These are phyloP conservation scores for Candida sp. DNA, from an alignment of 1,139 yeast species.

Conservation along the genomic window DNA sequence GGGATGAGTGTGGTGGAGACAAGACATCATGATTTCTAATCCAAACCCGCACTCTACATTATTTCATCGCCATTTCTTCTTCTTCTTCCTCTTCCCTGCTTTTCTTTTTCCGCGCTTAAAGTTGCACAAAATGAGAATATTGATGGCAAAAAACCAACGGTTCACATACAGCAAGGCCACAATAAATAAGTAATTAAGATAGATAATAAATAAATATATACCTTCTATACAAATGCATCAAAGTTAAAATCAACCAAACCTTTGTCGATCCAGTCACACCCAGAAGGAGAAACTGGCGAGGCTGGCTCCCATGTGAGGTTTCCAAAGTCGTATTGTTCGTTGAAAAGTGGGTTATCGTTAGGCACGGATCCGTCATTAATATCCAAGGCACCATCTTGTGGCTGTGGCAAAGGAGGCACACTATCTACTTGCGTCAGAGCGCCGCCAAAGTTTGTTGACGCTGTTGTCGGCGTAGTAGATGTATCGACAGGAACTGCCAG, in stretches of 20 bases:
- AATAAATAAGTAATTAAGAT: too few species aligned
- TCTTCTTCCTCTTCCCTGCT: not conserved
- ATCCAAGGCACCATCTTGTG: slow-evolving; percentile 1
- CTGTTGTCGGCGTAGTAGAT: slow-evolving; percentile 1
- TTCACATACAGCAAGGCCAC: too few species aligned
- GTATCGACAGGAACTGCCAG: slow-evolving; percentile 6
- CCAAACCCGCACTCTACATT: not conserved
- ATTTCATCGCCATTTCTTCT: not conserved
- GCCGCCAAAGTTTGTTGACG: not conserved
- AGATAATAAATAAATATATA: not conserved
- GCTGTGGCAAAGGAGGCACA: not conserved
- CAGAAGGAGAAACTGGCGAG: slow-evolving; percentile 51
- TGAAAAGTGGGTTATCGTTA: not conserved
- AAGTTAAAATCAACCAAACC: slow-evolving; percentile 21
- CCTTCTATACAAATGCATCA: slow-evolving; percentile 9
- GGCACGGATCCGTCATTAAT: slow-evolving; percentile 1
- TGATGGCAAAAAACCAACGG: not conserved
- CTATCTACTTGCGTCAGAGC: not conserved
- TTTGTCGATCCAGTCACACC: slow-evolving; percentile 59
- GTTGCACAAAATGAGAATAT: not conserved
- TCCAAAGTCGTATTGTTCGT: slow-evolving; percentile 2
- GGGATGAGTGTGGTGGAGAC: not conserved
- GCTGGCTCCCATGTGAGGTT: slow-evolving; percentile 11
- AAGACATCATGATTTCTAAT: not conserved
- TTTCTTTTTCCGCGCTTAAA: not conserved